phyloP scores from a whole-genome alignment of 768 basidiomycete species.

The Tubosaeta sp. region DNA sequence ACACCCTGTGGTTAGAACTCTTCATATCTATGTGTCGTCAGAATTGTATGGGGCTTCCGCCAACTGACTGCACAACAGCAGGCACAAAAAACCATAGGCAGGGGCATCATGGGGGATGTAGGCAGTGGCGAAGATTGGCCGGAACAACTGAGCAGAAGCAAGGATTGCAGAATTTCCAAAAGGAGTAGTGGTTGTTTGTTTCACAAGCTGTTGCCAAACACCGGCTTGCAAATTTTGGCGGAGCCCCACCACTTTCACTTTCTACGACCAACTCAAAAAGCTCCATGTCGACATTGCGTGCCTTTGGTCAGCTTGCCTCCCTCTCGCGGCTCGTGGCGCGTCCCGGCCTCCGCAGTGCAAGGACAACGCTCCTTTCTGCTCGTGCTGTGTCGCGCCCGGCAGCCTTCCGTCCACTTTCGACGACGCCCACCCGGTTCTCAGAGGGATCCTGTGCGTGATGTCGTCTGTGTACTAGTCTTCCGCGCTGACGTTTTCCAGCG shows the following conservation, averaged over 20 bases:
- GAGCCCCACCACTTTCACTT: not conserved
- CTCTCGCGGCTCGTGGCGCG: conserved; percentile 35
- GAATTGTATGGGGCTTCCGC: too few relatives aligned
- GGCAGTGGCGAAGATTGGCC: too few relatives aligned
- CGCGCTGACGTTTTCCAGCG: conserved; percentile 36
- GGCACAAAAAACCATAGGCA: too few relatives aligned
- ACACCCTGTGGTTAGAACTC: too few relatives aligned
- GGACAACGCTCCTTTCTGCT: conserved; percentile 14
- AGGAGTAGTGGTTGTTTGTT: conserved; percentile 25
- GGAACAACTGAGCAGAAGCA: too few relatives aligned
- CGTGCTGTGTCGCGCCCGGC: conserved; percentile 13
- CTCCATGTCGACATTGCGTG: conserved; percentile 61
- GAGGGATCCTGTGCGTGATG: conserved; percentile 44
- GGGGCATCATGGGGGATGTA: too few relatives aligned
- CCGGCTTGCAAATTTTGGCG: not conserved
- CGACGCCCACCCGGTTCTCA: conserved; percentile 35
- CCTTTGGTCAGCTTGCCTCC: conserved; percentile 52
- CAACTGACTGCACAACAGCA: too few relatives aligned
- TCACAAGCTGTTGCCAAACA: conserved; percentile 32
- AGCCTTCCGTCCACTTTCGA: conserved; percentile 39
- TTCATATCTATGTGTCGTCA: too few relatives aligned
- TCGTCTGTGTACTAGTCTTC: too few relatives aligned
- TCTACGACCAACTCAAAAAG: not conserved
- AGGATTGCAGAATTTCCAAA: conserved; percentile 11
- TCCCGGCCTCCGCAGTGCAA: conserved; percentile 22